Percentiles rank a stretch among this genome's conserved stretches.
phyloP scores from a whole-genome alignment of 129 eudicot genomes.

The Cynara cardunculus region DNA sequence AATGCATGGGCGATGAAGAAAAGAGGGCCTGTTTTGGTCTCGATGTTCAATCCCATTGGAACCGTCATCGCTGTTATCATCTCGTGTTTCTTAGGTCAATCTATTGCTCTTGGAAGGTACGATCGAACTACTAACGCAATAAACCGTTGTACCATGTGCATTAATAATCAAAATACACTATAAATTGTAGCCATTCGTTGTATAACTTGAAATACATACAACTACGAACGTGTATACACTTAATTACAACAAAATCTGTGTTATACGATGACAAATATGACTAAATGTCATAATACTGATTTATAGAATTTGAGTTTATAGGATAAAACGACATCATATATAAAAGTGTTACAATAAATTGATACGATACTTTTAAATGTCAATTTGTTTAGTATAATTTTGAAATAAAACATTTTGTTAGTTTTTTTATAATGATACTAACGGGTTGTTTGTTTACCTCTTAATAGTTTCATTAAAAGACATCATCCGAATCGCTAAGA shows the following conservation, averaged over 20 bases:
- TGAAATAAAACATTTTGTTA: neutral
- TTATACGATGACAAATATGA: too few relatives aligned
- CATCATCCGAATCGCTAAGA: too few relatives aligned
- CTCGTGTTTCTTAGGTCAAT: conserved; percentile 34
- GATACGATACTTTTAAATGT: neutral
- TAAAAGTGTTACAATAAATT: too few relatives aligned
- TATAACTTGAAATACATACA: too few relatives aligned
- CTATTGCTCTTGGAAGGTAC: conserved; percentile 54
- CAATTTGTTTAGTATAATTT: neutral
- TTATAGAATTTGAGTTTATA: too few relatives aligned
- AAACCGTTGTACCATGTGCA: neutral
- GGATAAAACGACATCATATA: neutral
- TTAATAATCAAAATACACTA: too few relatives aligned
- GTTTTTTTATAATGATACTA: neutral
- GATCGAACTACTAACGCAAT: neutral
- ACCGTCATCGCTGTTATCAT: conserved; percentile 47
- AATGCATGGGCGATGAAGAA: conserved; percentile 73
- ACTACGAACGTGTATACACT: neutral
- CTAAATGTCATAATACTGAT: neutral
- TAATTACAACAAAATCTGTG: neutral
- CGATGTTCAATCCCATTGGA: conserved; percentile 59
- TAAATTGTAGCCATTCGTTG: neutral
- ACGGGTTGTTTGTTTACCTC: too few relatives aligned
- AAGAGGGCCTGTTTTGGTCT: conserved; percentile 72
- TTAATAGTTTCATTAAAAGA: too few relatives aligned